Evolutionary conservation across 2,329 filamentous ascomycete species (phyloP).

Genomic region (Phaeophleospora eucalypticola): DNA sequence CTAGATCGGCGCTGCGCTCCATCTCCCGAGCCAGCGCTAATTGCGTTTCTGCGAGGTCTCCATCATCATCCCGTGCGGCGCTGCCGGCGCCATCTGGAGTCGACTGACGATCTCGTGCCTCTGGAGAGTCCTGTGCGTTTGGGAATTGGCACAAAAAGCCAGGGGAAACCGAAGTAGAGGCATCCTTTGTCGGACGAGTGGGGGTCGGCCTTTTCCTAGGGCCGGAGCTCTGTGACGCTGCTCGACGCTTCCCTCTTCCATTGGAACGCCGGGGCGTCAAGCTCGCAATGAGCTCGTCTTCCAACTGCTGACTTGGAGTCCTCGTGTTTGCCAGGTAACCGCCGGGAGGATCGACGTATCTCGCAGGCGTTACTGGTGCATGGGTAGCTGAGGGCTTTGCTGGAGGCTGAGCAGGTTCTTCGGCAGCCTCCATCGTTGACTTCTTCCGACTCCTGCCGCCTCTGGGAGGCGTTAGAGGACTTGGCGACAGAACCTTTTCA

Average conservation of each 20-base stretch:
- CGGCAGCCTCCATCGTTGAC: no score
- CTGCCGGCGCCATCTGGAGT: no score
- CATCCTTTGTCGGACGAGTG: no score
- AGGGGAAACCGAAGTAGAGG: neutral
- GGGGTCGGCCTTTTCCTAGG: neutral
- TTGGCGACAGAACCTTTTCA: neutral
- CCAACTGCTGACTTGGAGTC: neutral
- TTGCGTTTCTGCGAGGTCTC: neutral
- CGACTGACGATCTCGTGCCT: neutral
- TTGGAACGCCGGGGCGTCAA: neutral
- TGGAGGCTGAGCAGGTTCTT: no score
- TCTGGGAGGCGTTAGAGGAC: neutral
- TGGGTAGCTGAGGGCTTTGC: no score
- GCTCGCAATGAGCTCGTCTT: neutral
- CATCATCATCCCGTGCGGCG: neutral
- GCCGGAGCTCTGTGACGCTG: no score
- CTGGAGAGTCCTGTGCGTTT: neutral
- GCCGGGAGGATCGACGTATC: neutral
- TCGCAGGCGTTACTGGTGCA: neutral
- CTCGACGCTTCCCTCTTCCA: neutral
- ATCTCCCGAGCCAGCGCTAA: neutral
- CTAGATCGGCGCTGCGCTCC: neutral
- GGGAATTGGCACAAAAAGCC: neutral
- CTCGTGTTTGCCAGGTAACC: neutral
- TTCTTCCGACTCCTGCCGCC: no score